phyloP scores from a whole-genome alignment of 768 basidiomycete species.

The Xerocomellus dryophilus region DNA sequence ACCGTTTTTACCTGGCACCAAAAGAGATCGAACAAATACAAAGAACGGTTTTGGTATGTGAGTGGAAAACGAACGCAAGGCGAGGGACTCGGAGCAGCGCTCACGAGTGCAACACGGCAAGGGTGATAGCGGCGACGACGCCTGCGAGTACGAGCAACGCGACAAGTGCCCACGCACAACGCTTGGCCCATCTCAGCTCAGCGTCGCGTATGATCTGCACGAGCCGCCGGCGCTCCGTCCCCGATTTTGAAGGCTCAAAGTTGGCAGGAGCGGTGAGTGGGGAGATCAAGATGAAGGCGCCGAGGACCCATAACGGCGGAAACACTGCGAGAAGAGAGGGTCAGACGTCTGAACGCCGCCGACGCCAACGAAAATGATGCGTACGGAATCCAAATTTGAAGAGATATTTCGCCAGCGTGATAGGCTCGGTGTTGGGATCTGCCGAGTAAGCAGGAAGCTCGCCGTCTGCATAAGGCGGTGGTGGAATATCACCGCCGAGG shows the following conservation, averaged over 20 bases:
- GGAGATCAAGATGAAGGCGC: slow-evolving; percentile 38
- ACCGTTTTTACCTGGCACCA: not conserved
- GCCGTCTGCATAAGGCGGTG: slow-evolving; percentile 31
- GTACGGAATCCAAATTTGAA: slow-evolving; percentile 51
- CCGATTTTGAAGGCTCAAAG: slow-evolving; percentile 34
- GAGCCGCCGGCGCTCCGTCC: slow-evolving; percentile 33
- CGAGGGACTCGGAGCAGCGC: not conserved
- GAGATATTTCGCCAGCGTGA: slow-evolving; percentile 45
- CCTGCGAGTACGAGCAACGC: not conserved
- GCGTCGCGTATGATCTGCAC: slow-evolving; percentile 32
- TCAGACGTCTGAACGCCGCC: not conserved
- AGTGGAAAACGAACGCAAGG: not conserved
- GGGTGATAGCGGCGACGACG: not conserved
- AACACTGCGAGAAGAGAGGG: slow-evolving; percentile 35
- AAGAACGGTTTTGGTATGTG: not conserved
- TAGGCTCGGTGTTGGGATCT: slow-evolving; percentile 32
- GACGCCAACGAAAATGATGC: slow-evolving; percentile 16
- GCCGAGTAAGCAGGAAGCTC: slow-evolving; percentile 36
- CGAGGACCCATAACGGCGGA: slow-evolving; percentile 48
- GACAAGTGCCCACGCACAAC: slow-evolving; percentile 22
- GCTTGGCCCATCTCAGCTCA: slow-evolving; percentile 43
- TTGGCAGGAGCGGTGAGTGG: slow-evolving; percentile 38
- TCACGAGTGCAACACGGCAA: not conserved
- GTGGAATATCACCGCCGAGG: slow-evolving; percentile 11
- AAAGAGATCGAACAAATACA: not conserved